Conservation (phyloP, 306 rosid species). For the Geum urbanum region DNA sequence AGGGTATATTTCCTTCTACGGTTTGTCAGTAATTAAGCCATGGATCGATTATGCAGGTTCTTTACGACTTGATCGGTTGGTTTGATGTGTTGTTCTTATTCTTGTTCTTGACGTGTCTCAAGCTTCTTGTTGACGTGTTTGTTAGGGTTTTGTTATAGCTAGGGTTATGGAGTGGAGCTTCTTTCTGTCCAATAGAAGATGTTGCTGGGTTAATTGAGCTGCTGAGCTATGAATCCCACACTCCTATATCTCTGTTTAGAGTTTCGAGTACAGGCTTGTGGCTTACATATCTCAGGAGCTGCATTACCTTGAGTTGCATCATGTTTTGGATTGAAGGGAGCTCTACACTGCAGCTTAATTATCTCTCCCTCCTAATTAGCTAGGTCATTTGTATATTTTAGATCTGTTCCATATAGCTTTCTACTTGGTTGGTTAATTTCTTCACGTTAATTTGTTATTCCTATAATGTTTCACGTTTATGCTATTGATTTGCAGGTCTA, state of each 20-base stretch:
- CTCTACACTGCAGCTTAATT: slow-evolving; percentile 47
- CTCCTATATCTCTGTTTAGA: slow-evolving; percentile 33
- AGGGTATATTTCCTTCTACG: too few relatives aligned
- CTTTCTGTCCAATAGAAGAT: slow-evolving; percentile 84
- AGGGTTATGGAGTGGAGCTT: slow-evolving; percentile 64
- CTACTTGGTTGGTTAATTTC: not conserved
- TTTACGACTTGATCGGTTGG: not conserved
- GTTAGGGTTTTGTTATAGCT: not conserved
- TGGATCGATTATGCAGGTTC: not conserved
- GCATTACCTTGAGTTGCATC: slow-evolving; percentile 42
- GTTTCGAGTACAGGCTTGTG: slow-evolving; percentile 48
- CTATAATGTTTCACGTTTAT: not conserved
- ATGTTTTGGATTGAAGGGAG: slow-evolving; percentile 99
- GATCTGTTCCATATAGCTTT: not conserved
- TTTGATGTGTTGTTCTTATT: not conserved
- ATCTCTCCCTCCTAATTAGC: not conserved
- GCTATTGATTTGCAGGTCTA: not conserved
- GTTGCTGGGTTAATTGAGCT: slow-evolving; percentile 67
- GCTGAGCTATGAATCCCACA: slow-evolving; percentile 90
- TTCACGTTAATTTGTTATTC: not conserved
- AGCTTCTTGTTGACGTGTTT: not conserved
- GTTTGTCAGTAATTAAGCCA: not conserved
- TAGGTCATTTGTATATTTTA: too few relatives aligned
- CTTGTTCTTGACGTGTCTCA: not conserved
- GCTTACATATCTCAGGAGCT: slow-evolving; percentile 90